Percentiles rank a stretch among this genome's conserved stretches.
These are phyloP conservation scores for Starmerella ratchasimensis DNA, from an alignment of 805 yeast species.

Conservation along the genomic window DNA sequence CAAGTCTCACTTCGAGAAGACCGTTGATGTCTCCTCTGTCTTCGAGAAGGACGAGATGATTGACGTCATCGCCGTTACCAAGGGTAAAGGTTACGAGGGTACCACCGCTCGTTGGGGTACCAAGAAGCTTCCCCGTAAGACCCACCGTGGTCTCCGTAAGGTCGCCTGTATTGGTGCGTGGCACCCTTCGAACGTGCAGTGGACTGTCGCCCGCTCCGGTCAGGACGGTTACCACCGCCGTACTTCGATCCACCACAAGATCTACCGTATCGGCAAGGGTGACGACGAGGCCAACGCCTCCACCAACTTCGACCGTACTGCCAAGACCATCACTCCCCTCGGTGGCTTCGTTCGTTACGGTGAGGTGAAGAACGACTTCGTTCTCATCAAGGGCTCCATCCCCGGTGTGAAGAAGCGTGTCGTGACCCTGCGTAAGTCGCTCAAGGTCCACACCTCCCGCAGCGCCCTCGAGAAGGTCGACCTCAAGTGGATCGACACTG, in stretches of 20 bases:
- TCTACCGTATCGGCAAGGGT: conserved; percentile 97
- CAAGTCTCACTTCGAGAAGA: conserved; percentile 96
- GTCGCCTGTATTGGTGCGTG: conserved; percentile 99
- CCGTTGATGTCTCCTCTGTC: conserved; percentile 88
- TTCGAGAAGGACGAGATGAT: conserved; percentile 98
- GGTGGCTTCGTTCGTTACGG: conserved; percentile 99
- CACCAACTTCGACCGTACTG: conserved; percentile 97
- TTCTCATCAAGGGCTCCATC: conserved; percentile 94
- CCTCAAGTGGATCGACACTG: conserved; percentile 99
- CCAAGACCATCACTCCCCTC: conserved; percentile 98
- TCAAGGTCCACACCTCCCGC: conserved; percentile 95
- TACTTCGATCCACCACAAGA: conserved; percentile 99
- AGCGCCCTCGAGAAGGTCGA: conserved; percentile 89
- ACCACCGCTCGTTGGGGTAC: conserved; percentile 99
- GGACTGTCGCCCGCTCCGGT: conserved; percentile 99
- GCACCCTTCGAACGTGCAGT: conserved; percentile 99
- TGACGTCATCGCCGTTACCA: conserved; percentile 98
- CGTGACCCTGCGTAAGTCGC: conserved; percentile 95
- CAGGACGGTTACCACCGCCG: conserved; percentile 99
- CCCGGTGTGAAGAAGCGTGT: conserved; percentile 99
- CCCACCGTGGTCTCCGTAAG: conserved; percentile 99
- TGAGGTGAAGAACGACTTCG: conserved; percentile 92
- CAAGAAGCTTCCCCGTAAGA: conserved; percentile 99
- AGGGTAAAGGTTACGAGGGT: conserved; percentile 99
- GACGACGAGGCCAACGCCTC: conserved; percentile 90